phyloP scores from a whole-genome alignment of 345 rosid genomes.

The Eutrema heterophyllum region DNA sequence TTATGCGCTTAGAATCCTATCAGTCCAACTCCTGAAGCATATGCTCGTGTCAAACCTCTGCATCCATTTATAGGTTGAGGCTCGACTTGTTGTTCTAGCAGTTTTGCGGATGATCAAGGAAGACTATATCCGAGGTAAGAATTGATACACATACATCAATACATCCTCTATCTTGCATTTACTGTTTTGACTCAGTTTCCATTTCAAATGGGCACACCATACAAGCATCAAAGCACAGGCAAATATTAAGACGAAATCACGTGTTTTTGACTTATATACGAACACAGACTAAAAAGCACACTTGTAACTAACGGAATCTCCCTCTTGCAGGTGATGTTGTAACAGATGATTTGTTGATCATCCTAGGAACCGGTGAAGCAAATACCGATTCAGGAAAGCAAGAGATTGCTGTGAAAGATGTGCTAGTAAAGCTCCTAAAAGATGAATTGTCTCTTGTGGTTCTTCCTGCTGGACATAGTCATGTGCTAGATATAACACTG shows the following conservation, averaged over 20 bases:
- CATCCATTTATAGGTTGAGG: slow-evolving; percentile 65
- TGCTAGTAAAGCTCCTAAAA: slow-evolving; percentile 49
- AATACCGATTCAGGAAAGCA: slow-evolving; percentile 25
- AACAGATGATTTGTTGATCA: slow-evolving; percentile 67
- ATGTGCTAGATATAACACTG: neutral
- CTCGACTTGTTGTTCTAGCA: slow-evolving; percentile 88
- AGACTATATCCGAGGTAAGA: slow-evolving; percentile 52
- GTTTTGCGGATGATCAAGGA: slow-evolving; percentile 89
- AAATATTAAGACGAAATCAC: neutral
- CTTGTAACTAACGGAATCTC: slow-evolving; percentile 7
- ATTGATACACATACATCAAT: neutral
- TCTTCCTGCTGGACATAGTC: slow-evolving; percentile 33
- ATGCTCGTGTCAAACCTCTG: slow-evolving; percentile 4
- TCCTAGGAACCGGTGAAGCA: slow-evolving; percentile 46
- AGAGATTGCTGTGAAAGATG: slow-evolving; percentile 44
- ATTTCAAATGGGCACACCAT: neutral
- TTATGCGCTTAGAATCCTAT: slow-evolving; percentile 6
- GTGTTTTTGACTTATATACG: neutral
- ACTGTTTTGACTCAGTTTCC: neutral
- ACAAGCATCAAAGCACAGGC: neutral
- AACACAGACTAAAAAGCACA: neutral
- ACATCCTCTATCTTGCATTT: neutral
- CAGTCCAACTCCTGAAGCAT: slow-evolving; percentile 9
- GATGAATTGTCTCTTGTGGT: slow-evolving; percentile 73
- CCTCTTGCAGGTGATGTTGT: slow-evolving; percentile 52